A percentile compares a stretch with the other conserved stretches of the same genome.
Evolutionary conservation across 331 rosid genomes (phyloP).

Genomic region (Telfairia occidentalis): DNA sequence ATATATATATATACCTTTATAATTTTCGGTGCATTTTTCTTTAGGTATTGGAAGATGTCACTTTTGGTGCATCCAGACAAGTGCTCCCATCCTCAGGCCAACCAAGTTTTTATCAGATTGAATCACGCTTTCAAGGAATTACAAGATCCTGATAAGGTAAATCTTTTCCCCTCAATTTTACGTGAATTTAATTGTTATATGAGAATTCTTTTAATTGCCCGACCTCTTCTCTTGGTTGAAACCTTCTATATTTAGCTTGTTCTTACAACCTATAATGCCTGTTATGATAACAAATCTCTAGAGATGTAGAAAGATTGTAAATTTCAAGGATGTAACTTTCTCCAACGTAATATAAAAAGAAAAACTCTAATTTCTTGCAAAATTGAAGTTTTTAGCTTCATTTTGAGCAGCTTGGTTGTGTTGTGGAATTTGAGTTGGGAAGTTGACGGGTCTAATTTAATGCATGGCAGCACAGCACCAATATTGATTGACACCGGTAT

Average conservation of each 20-base stretch:
- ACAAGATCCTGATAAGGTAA: slow-evolving; percentile 92
- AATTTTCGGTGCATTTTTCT: background rate
- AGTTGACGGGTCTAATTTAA: background rate
- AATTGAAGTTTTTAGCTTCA: background rate
- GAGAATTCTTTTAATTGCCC: background rate
- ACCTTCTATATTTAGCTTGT: background rate
- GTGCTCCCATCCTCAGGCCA: slow-evolving; percentile 92
- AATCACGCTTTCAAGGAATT: slow-evolving; percentile 89
- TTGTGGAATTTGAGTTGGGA: background rate
- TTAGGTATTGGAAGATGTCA: slow-evolving; percentile 93
- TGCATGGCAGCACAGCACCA: background rate
- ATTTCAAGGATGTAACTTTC: background rate
- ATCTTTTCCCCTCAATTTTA: slow-evolving; percentile 8
- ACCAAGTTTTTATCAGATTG: slow-evolving; percentile 78
- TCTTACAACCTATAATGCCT: background rate
- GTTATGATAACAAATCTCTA: background rate
- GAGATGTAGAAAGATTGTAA: background rate
- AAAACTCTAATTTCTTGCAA: background rate
- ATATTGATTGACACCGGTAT: background rate
- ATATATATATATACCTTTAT: no score
- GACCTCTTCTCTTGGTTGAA: background rate
- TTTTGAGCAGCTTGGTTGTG: background rate
- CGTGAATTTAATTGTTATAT: background rate
- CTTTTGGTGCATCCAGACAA: slow-evolving; percentile 97
- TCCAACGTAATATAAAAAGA: background rate